phyloP scores from a whole-genome alignment of 257 asterid species.

The Salvia splendens region DNA sequence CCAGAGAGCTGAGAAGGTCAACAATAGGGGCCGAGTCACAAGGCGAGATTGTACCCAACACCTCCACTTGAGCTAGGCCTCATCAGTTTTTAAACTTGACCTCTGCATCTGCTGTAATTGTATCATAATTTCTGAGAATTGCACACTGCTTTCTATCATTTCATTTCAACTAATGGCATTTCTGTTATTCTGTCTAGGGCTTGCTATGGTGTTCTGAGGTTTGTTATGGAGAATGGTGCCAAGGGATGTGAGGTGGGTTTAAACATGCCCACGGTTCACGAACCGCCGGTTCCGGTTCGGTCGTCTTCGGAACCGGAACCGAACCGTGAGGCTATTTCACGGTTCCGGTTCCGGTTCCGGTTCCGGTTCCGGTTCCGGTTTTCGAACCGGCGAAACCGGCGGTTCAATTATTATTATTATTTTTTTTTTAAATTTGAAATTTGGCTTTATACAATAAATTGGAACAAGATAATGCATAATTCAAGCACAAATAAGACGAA shows the following conservation, averaged over 20 bases:
- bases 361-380: no score
- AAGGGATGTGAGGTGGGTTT: slow-evolving; percentile 47
- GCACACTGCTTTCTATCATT: not conserved
- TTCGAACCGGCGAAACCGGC: no score
- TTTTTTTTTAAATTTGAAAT: no score
- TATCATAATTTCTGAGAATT: not conserved
- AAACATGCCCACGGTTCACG: no score
- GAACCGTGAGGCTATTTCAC: no score
- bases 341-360: no score
- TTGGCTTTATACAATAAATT: no score
- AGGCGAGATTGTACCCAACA: not conserved
- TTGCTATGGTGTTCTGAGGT: slow-evolving; percentile 46
- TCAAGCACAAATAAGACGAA: no score
- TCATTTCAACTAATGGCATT: slow-evolving; percentile 13
- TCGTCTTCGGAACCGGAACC: no score
- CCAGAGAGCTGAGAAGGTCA: slow-evolving; percentile 74
- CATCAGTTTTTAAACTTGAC: not conserved
- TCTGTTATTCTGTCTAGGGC: slow-evolving; percentile 29
- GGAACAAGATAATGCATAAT: no score
- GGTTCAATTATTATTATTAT: no score
- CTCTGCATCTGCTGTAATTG: not conserved
- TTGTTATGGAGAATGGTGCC: slow-evolving; percentile 48
- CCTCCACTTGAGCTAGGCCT: not conserved
- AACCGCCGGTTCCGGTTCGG: no score
- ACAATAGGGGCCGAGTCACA: slow-evolving; percentile 71